A percentile compares a stretch with the other conserved stretches of the same genome.
Evolutionary conservation across 1,139 yeast species (phyloP).

Genomic region (Yamadazyma buinensis): DNA sequence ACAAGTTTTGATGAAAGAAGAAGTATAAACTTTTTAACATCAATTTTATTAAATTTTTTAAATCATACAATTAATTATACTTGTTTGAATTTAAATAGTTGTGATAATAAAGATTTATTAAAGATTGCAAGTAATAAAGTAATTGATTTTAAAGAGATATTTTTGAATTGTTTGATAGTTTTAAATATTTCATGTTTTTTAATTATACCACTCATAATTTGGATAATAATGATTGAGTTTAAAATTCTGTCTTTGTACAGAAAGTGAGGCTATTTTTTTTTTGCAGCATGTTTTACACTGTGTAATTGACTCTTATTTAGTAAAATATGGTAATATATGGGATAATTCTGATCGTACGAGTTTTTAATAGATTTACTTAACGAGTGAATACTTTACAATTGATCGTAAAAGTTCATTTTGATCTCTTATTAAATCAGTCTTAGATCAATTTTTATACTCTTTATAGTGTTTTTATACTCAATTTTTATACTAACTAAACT

Average conservation of each 20-base stretch:
- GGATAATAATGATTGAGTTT: slow-evolving; percentile 12
- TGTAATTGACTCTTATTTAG: too few species aligned
- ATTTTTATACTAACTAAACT: too few species aligned
- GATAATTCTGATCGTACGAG: too few species aligned
- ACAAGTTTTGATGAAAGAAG: slow-evolving; percentile 3
- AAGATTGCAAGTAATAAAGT: slow-evolving; percentile 6
- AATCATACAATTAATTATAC: slow-evolving; percentile 10
- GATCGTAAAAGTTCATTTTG: too few species aligned
- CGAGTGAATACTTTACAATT: too few species aligned
- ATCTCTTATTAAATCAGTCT: too few species aligned
- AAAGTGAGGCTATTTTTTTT: too few species aligned
- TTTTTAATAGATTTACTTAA: too few species aligned
- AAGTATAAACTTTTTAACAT: slow-evolving; percentile 17
- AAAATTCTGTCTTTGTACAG: neutral
- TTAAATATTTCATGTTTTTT: slow-evolving; percentile 23
- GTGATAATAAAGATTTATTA: slow-evolving; percentile 3
- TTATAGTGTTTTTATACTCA: too few species aligned
- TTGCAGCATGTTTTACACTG: too few species aligned
- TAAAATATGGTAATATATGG: too few species aligned
- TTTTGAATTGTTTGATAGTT: slow-evolving; percentile 20
- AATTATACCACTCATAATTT: slow-evolving; percentile 23
- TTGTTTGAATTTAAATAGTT: slow-evolving; percentile 7
- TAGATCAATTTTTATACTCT: too few species aligned
- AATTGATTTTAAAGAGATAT: slow-evolving; percentile 5
- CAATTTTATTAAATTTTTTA: slow-evolving; percentile 16